Evolutionary conservation across 2,329 filamentous ascomycete species (phyloP), one percentile per base, ranked within the genome.

Genomic region (Colletotrichum lentis): DNA sequence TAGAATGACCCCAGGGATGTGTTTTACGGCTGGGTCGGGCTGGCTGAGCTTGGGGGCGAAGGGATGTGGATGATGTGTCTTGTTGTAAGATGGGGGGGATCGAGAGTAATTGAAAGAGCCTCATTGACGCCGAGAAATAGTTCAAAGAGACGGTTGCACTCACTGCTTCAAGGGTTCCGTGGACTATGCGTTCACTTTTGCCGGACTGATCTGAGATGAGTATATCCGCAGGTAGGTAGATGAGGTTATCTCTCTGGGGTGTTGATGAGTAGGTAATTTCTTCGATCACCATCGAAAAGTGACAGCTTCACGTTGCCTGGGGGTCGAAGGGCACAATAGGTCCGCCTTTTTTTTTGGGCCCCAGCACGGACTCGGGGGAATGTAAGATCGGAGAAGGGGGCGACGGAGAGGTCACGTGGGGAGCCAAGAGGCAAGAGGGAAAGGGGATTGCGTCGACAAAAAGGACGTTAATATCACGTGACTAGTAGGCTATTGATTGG

Each of bases 251-350:
- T 62, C 58, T 59, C 56, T 52, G 62, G 44, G 44, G 54, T 50
- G 41, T 53, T 47, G 60, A 56, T 31, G 27, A 31, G 27, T 57
- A 52, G 37, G 65, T 66, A 69, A 69, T 69, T 69, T 69, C 62
- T 62, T 55, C 27, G 20, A 55, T 60, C 55, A 57, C 35, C 56
- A 27, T 68, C 31, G 27, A 18, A 69, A 66, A 61, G 66, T 69
- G 62, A 69, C 66, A 65, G 62, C 66, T 65, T 68, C 65, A 44
- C 62, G 14, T 44, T 67, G 46, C 22, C 41, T 46, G 46, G 46
- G 53, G n/a, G 35, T 47, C n/a, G 31, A 31, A 31, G 27, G 27
- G 27, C 27, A 31, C 27, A 41, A 54, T n/a, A 59, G 61, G 41
- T 39, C 62, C 61, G 22, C 55, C 47, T 39, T 54, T 54, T 20